Percentiles rank a stretch among this genome's conserved stretches.
phyloP scores from a whole-genome alignment of 306 rosid genomes.

The Trifolium pratense region DNA sequence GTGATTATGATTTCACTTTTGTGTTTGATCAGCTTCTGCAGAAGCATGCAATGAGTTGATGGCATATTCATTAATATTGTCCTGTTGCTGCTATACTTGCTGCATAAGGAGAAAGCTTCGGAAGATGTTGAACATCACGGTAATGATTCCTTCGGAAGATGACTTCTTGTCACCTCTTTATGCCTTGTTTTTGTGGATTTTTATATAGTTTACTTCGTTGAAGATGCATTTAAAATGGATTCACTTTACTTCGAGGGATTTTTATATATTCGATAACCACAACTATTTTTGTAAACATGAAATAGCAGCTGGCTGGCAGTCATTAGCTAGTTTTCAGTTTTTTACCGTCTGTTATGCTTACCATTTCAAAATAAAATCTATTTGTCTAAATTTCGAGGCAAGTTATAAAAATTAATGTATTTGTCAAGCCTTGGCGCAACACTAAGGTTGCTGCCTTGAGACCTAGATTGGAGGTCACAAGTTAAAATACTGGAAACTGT shows the following conservation, averaged over 20 bases:
- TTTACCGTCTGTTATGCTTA: not conserved
- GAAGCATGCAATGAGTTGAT: conserved; percentile 94
- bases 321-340: conserved; percentile 11
- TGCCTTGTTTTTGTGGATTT: conserved; percentile 18
- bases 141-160: conserved; percentile 44
- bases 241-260: conserved; percentile 18
- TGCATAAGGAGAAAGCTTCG: conserved; percentile 93
- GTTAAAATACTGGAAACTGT: not conserved
- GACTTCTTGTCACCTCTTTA: conserved; percentile 25
- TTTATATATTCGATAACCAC: not conserved
- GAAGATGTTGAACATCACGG: conserved; percentile 84
- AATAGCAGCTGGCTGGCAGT: conserved; percentile 21
- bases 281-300: not conserved
- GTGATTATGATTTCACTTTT: conserved; percentile 25
- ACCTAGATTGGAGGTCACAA: not conserved
- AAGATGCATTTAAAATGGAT: conserved; percentile 4
- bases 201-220: conserved; percentile 24
- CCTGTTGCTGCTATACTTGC: conserved; percentile 97
- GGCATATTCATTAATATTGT: conserved; percentile 89
- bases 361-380: conserved; percentile 28
- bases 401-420: conserved; percentile 26
- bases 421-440: conserved; percentile 15
- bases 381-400: not conserved
- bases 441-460: not conserved
- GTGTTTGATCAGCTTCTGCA: conserved; percentile 66